Evolutionary conservation across 2,329 filamentous ascomycete genomes (phyloP).

Genomic region (Hypoxylon sp.): DNA sequence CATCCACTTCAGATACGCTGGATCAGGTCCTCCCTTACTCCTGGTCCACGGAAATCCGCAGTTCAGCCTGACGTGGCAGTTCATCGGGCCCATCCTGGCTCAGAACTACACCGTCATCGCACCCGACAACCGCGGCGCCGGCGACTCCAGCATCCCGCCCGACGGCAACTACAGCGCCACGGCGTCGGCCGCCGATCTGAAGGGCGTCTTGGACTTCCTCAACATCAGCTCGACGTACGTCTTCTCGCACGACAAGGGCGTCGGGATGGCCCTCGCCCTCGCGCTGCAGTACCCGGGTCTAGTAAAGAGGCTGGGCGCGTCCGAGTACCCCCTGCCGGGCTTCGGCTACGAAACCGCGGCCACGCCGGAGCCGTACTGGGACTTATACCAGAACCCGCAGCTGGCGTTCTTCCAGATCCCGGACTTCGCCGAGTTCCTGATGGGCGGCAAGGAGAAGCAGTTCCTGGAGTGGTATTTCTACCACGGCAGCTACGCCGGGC

Average conservation of each 20-base stretch:
- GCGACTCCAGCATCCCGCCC: conserved; percentile 56
- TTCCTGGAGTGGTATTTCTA: conserved; percentile 62
- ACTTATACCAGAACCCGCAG: conserved; percentile 58
- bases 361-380: conserved; percentile 52
- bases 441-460: conserved; percentile 57
- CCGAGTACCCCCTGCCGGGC: conserved; percentile 59
- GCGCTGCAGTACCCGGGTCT: conserved; percentile 54
- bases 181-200: conserved; percentile 56
- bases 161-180: conserved; percentile 57
- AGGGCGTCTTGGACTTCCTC: conserved; percentile 57
- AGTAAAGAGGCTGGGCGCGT: conserved; percentile 53
- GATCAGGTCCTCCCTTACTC: conserved; percentile 55
- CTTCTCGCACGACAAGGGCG: conserved; percentile 61
- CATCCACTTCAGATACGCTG: conserved; percentile 59
- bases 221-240: conserved; percentile 58
- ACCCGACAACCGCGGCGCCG: conserved; percentile 57
- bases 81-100: conserved; percentile 56
- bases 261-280: conserved; percentile 57
- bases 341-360: conserved; percentile 55
- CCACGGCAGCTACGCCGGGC: conserved; percentile 58
- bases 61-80: conserved; percentile 56
- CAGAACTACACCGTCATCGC: conserved; percentile 60
- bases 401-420: conserved; percentile 61
- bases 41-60: conserved; percentile 59
- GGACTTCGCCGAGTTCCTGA: conserved; percentile 61